Evolutionary conservation across 2,329 filamentous ascomycete species (phyloP).

Genomic region (Botrytis hyacinthi): DNA sequence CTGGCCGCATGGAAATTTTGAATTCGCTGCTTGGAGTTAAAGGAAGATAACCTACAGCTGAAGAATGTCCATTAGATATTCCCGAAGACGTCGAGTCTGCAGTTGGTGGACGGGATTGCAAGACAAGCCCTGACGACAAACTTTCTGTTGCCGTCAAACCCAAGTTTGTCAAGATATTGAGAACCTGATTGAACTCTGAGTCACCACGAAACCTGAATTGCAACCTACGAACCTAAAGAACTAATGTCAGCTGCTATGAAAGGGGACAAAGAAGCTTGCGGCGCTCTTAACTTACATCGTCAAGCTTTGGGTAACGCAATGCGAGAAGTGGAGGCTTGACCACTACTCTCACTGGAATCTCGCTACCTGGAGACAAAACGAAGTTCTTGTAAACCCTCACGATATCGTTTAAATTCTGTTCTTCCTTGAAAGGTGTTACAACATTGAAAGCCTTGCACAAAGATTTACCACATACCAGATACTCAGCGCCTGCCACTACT

Average conservation of each 20-base stretch:
- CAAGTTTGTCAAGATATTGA: constrained; percentile 36
- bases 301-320: constrained; percentile 38
- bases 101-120: constrained; percentile 10
- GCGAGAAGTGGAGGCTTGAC: constrained; percentile 39
- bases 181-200: constrained; percentile 38
- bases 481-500: constrained; percentile 43
- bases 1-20: constrained; percentile 27
- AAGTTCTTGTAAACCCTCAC: constrained; percentile 26
- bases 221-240: constrained; percentile 43
- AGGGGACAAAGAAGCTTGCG: neutral
- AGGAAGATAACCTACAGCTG: neutral
- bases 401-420: constrained; percentile 35
- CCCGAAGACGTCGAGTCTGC: neutral
- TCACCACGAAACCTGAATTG: constrained; percentile 45
- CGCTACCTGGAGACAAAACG: constrained; percentile 26
- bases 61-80: neutral
- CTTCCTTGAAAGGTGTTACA: constrained; percentile 31
- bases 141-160: constrained; percentile 38
- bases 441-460: neutral
- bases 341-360: constrained; percentile 38
- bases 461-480: constrained; percentile 41
- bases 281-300: constrained; percentile 29
- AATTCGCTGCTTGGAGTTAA: constrained; percentile 23
- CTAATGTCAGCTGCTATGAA: neutral
- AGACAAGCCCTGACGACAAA: constrained; percentile 13